Conservation (phyloP, 2,329 filamentous ascomycete species). For the Phoma herbarum region DNA sequence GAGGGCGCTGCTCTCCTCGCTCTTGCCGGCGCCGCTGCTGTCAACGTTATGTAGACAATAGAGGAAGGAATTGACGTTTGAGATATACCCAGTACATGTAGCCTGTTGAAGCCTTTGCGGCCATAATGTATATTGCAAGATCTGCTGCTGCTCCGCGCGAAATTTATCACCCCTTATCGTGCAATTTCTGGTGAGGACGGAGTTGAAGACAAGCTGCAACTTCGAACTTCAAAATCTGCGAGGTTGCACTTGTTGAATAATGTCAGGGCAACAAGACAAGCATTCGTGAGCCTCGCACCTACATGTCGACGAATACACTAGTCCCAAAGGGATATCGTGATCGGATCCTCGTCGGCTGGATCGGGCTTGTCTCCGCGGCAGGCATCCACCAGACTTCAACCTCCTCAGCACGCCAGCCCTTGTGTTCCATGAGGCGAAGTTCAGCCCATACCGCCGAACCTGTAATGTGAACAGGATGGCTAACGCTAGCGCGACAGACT, state of each 20-base stretch:
- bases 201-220: too few relatives aligned
- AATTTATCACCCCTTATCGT: too few relatives aligned
- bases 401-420: not conserved
- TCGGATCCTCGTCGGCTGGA: not conserved
- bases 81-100: conserved; percentile 1
- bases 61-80: not conserved
- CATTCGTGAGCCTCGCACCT: not conserved
- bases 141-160: not conserved
- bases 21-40: conserved; percentile 33
- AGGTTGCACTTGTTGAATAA: not conserved
- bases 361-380: not conserved
- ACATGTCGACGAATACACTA: not conserved
- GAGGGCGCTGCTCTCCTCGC: conserved; percentile 32
- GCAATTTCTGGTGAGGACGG: not conserved
- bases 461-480: not conserved
- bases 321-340: not conserved
- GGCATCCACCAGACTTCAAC: not conserved
- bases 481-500: not conserved
- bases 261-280: not conserved
- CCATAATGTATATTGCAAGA: conserved; percentile 9
- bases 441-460: not conserved
- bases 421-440: not conserved
- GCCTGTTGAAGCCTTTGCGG: not conserved
- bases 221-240: not conserved
- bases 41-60: conserved; percentile 30